Percentiles rank a stretch among this genome's conserved stretches.
Evolutionary conservation across 1,284 basidiomycete genomes (phyloP).

Genomic region (Leccinum solheimii): DNA sequence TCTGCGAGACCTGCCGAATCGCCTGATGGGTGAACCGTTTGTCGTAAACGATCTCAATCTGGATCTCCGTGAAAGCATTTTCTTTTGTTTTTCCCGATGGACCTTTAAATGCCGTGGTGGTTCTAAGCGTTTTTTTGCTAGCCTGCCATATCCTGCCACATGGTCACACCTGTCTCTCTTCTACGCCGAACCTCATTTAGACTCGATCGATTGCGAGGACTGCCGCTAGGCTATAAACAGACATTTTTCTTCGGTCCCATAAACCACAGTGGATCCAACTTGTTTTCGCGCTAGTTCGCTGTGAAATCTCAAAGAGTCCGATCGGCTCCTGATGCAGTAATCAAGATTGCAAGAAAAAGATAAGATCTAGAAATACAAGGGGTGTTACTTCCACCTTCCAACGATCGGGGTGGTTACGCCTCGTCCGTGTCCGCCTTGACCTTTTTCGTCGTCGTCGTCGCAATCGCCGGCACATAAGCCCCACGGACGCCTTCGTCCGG

Average conservation of each 20-base stretch:
- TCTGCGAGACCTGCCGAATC: neutral
- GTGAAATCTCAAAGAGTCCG: neutral
- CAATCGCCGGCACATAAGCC: conserved; percentile 54
- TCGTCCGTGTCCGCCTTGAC: conserved; percentile 48
- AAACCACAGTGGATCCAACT: neutral
- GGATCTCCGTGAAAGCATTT: neutral
- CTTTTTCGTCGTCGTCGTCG: conserved; percentile 53
- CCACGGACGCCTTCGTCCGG: conserved; percentile 64
- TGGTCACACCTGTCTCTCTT: neutral
- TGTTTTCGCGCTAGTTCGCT: neutral
- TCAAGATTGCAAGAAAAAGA: neutral
- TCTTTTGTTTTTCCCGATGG: neutral
- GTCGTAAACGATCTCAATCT: neutral
- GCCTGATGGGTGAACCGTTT: neutral
- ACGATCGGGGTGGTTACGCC: conserved; percentile 13
- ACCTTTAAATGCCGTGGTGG: neutral
- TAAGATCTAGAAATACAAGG: conserved; percentile 22
- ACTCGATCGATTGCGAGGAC: neutral
- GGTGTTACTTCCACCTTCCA: neutral
- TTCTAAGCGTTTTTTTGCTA: neutral
- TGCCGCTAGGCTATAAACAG: neutral
- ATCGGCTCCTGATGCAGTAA: neutral
- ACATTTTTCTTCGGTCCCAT: neutral
- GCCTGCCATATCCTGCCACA: neutral
- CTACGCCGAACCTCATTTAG: neutral